phyloP scores from a whole-genome alignment of 495 filamentous ascomycete genomes.

The Darksidea phi region DNA sequence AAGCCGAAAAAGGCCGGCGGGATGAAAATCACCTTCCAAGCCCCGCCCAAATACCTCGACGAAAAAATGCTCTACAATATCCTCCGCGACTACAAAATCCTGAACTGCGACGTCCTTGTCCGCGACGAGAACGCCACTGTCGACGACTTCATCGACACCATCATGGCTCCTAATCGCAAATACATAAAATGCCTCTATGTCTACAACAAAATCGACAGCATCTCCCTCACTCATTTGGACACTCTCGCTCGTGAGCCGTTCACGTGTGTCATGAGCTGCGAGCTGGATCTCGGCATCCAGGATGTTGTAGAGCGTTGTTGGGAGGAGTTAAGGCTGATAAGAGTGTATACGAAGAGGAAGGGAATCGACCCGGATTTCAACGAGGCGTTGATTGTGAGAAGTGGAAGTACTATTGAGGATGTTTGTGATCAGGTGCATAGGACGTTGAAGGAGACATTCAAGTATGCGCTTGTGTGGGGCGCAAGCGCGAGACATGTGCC shows the following conservation, averaged over 20 bases:
- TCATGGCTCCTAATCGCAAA: conserved; percentile 98
- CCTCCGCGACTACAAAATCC: conserved; percentile 94
- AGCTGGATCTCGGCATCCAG: conserved; percentile 92
- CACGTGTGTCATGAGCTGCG: conserved; percentile 96
- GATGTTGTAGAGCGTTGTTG: conserved; percentile 95
- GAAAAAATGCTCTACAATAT: conserved; percentile 98
- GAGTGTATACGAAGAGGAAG: conserved; percentile 95
- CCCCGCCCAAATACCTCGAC: conserved; percentile 83
- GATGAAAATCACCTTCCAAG: conserved; percentile 96
- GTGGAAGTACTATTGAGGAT: conserved; percentile 86
- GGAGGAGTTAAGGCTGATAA: conserved; percentile 87
- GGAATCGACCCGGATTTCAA: conserved; percentile 86
- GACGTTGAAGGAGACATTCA: conserved; percentile 95
- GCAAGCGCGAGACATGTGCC: conserved; percentile 92
- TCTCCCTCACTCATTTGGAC: conserved; percentile 91
- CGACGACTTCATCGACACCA: conserved; percentile 98
- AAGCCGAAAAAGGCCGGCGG: conserved; percentile 96
- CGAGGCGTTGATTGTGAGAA: conserved; percentile 91
- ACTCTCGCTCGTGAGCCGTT: conserved; percentile 86
- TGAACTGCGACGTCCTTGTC: conserved; percentile 95
- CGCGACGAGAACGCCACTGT: conserved; percentile 94
- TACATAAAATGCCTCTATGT: conserved; percentile 97
- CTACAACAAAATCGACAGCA: conserved; percentile 99
- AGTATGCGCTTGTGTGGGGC: conserved; percentile 98
- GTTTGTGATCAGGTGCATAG: conserved; percentile 96